phyloP scores from a whole-genome alignment of 2,329 filamentous ascomycete species.

The Aspergillus amoenus region DNA sequence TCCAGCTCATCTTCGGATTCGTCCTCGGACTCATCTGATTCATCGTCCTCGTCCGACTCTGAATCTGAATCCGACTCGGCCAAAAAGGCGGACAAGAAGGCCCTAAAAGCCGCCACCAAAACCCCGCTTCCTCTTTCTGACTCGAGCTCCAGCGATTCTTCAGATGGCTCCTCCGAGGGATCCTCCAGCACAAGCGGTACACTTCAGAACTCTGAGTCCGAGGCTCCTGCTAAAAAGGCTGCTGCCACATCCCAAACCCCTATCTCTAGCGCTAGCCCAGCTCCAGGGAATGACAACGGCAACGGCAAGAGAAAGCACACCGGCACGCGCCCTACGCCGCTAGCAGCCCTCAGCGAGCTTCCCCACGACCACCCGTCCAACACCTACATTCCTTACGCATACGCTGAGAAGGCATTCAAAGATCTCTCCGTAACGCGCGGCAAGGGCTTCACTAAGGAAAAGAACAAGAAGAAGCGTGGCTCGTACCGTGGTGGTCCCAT shows the following conservation, averaged over 20 bases:
- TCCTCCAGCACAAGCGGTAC: conserved; percentile 34
- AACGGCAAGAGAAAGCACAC: conserved; percentile 42
- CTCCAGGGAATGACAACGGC: conserved; percentile 28
- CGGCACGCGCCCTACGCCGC: conserved; percentile 65
- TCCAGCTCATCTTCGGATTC: conserved; percentile 26
- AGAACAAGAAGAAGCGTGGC: conserved; percentile 96
- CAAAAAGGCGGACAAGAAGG: conserved; percentile 23
- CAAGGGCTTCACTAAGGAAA: conserved; percentile 98
- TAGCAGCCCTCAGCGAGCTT: conserved; percentile 72
- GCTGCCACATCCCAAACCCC: conserved; percentile 19
- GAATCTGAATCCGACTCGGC: conserved; percentile 24
- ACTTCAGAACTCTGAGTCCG: conserved; percentile 28
- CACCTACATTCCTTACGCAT: conserved; percentile 78
- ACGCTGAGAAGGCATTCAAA: conserved; percentile 83
- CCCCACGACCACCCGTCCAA: conserved; percentile 72
- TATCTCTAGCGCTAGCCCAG: conserved; percentile 51
- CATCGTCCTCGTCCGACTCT: conserved; percentile 31
- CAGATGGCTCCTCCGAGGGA: conserved; percentile 27
- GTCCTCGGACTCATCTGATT: conserved; percentile 28
- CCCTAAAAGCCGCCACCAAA: conserved; percentile 35
- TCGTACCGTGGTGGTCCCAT: conserved; percentile 87
- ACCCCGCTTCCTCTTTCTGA: conserved; percentile 37
- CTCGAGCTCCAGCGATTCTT: conserved; percentile 27
- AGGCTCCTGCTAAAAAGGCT: conserved; percentile 21
- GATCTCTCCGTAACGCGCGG: conserved; percentile 89